Base-by-base conservation (phyloP, 768 basidiomycete species). In the Paxillus rubicundulus region DNA sequence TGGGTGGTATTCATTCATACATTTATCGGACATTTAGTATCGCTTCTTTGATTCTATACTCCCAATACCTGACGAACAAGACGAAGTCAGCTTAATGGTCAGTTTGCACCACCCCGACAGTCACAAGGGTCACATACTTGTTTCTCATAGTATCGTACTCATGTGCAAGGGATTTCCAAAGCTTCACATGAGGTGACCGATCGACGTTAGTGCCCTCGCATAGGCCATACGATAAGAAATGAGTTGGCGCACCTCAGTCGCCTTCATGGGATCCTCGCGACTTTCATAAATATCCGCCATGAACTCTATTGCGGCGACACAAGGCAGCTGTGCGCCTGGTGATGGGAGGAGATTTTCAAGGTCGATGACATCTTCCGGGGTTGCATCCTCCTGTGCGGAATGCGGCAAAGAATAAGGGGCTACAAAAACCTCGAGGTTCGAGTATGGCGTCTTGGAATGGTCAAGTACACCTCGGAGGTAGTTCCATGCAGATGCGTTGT, bases 401-500 rank as follows among this genome's bases (percentile, higher is more conserved):
- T 72, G 64, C 4, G 71, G 64, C 12, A 65, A 52, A 1, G 85
- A 79, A 68, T 92, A 94, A 1, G 82, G 82, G 16, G 72, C 63
- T 17, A 89, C 85, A 56, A 93, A 92, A 1, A 78, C 65, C 20
- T 71, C 61, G 39, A 88, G 65, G 5, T 68, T 69, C 2, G 81
- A 72, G 61, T 85, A 84, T 0, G 90, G 82, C 14, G 77, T 76
- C 12, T 75, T 66, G 48, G 81, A 80, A 59, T 79, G 73, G 32
- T 86, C 80, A 18, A 96, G 78, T n/a, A 88, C 65, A 7, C 90
- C 97, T 54, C 96, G 83, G 9, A 98, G 80, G 69, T 97, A 99
- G 69, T 97, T 97, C 97, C 97, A 99, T 1, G 92, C 89, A 0
- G 94, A 96, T 0, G 86, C 80, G 60, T 99, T 99, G 68, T 94